phyloP scores from a whole-genome alignment of 2,329 filamentous ascomycete genomes.

The Sarocladiaceae sp. region DNA sequence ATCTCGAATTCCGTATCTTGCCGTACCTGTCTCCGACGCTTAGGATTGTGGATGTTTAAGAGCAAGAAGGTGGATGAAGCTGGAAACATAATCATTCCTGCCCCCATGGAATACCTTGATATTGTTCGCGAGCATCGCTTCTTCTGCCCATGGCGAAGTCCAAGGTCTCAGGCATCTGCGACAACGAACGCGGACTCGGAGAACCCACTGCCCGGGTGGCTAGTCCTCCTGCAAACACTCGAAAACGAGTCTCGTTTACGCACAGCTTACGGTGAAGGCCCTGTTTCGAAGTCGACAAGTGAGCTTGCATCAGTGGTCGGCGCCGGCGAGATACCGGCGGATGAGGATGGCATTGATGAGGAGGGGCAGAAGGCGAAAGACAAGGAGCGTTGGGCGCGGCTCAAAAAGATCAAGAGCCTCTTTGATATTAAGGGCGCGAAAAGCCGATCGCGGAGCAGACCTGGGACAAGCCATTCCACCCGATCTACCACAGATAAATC shows the following conservation, averaged over 20 bases:
- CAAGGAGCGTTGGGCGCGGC: conserved; percentile 65
- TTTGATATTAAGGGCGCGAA: conserved; percentile 59
- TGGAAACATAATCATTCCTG: conserved; percentile 47
- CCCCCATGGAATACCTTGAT: conserved; percentile 62
- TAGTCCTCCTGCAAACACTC: conserved; percentile 45
- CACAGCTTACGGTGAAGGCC: conserved; percentile 22
- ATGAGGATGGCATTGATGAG: conserved; percentile 31
- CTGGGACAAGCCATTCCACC: conserved; percentile 31
- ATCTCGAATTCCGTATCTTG: conserved; percentile 73
- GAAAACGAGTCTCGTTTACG: conserved; percentile 53
- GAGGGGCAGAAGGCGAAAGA: conserved; percentile 51
- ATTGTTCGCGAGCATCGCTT: conserved; percentile 68
- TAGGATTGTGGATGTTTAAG: conserved; percentile 92
- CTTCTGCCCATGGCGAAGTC: conserved; percentile 76
- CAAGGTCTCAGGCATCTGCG: conserved; percentile 47
- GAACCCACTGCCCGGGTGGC: conserved; percentile 45
- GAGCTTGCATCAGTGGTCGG: neutral
- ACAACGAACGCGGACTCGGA: conserved; percentile 26
- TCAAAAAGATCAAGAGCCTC: conserved; percentile 64
- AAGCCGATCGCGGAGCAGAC: conserved; percentile 34
- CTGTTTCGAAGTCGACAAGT: conserved; percentile 21
- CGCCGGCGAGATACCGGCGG: neutral
- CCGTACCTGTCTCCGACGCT: conserved; percentile 75
- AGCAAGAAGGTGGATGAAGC: conserved; percentile 58
- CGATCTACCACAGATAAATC: conserved; percentile 14